These are phyloP conservation scores for Chlamydomonas asymmetrica DNA, from an alignment of 139 green algal genomes.

Conservation along the genomic window DNA sequence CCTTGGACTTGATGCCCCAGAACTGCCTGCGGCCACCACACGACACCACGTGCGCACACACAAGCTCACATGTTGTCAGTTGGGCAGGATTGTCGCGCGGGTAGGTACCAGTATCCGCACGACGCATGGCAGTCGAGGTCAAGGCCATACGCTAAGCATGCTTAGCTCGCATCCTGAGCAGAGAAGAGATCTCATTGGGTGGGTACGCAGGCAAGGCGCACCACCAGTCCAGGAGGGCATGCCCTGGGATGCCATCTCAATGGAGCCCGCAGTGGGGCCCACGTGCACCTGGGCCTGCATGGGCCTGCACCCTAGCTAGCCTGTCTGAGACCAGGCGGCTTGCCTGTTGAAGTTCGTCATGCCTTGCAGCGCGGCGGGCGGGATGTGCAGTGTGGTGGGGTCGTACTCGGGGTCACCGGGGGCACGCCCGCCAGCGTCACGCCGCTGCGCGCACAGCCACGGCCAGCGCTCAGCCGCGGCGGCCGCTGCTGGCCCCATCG, in stretches of 20 bases:
- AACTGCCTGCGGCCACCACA: constrained; percentile 37
- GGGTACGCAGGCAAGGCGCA: too few species aligned
- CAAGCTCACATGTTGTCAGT: background rate
- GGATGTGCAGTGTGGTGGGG: constrained; percentile 58
- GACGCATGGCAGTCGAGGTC: too few species aligned
- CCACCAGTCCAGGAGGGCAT: too few species aligned
- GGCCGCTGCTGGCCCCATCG: background rate
- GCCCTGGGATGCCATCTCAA: too few species aligned
- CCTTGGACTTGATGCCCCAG: constrained; percentile 51
- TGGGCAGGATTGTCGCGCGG: background rate
- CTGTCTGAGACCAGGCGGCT: background rate
- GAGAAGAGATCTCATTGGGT: too few species aligned
- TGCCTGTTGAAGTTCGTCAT: constrained; percentile 50
- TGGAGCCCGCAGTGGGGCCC: too few species aligned
- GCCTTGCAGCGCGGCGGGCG: constrained; percentile 15
- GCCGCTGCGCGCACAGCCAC: background rate
- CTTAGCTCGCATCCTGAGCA: too few species aligned
- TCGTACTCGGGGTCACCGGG: constrained; percentile 55
- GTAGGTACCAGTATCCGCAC: background rate
- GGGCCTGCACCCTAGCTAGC: too few species aligned
- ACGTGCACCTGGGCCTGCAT: too few species aligned
- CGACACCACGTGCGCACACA: too few species aligned
- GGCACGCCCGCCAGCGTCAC: background rate
- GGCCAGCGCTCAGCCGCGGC: background rate
- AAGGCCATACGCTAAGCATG: too few species aligned